Conservation (phyloP, 352 stramenopile species). For the Globisporangium paddicum region DNA sequence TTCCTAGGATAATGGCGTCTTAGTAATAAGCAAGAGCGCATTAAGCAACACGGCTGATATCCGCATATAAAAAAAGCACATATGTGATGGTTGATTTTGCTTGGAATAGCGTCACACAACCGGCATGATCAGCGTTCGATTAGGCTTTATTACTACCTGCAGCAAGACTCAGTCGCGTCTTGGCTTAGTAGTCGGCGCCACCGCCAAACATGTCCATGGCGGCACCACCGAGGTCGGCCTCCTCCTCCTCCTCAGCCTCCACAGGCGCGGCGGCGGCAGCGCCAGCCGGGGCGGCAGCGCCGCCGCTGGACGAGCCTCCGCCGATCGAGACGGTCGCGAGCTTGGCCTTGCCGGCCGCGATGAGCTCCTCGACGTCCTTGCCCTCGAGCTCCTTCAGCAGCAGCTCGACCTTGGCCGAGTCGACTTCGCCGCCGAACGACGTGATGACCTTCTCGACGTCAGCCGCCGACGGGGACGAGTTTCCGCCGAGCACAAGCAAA, state of each 20-base stretch:
- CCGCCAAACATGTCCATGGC: slow-evolving; percentile 86
- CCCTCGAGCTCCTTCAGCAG: slow-evolving; percentile 86
- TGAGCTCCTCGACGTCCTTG: slow-evolving; percentile 86
- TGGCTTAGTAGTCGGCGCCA: slow-evolving; percentile 75
- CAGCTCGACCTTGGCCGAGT: slow-evolving; percentile 73
- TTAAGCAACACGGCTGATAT: not conserved
- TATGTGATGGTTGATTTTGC: slow-evolving; percentile 7
- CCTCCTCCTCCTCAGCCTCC: slow-evolving; percentile 76
- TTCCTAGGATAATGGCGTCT: slow-evolving; percentile 37
- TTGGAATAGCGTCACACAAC: slow-evolving; percentile 41
- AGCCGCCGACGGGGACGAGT: slow-evolving; percentile 62
- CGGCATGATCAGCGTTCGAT: slow-evolving; percentile 37
- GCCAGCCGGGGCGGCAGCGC: slow-evolving; percentile 27
- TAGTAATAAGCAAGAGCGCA: slow-evolving; percentile 3
- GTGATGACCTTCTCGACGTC: slow-evolving; percentile 85
- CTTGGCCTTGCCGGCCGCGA: slow-evolving; percentile 83
- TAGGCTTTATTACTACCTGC: slow-evolving; percentile 37
- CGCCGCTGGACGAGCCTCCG: slow-evolving; percentile 34
- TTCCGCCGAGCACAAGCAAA: slow-evolving; percentile 84
- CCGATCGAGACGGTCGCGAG: slow-evolving; percentile 77
- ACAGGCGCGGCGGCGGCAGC: slow-evolving; percentile 29
- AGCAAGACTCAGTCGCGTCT: slow-evolving; percentile 3
- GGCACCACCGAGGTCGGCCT: slow-evolving; percentile 65
- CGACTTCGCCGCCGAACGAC: slow-evolving; percentile 76
- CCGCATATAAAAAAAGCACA: not conserved